Base-by-base conservation (phyloP, 2,329 filamentous ascomycete genomes). In the Zasmidium citrigriseum region DNA sequence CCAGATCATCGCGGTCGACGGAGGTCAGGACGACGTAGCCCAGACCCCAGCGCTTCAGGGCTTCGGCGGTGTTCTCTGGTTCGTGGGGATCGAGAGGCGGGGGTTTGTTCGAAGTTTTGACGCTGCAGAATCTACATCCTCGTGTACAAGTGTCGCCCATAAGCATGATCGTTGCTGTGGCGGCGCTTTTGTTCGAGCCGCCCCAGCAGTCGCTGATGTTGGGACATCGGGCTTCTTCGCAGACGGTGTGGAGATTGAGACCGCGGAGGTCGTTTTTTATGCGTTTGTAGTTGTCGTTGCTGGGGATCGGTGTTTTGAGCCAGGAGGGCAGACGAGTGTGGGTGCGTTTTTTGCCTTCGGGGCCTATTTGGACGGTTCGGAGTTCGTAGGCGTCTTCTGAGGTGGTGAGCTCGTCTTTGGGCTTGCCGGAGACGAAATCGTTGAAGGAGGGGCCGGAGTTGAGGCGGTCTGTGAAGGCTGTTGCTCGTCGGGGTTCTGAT, bases 161-260 rank as follows among this genome's bases (percentile, higher is more conserved):
- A 49, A 99, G 80, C 95, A 99, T 99, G 76, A 99, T 98, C 11
- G 95, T 99, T 2, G 95, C 95, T 27, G 95, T 99, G 3, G 95
- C 95, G 23, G 91, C 89, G 65, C 86, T 88, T 80, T 96, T 96
- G 74, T 89, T 86, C 72, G 83, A 86, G 29, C 95, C 95, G 61
- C 95, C 95, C 95, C 95, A 99, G 80, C 95, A 99, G 74, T 98
- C 93, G 63, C 89, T 92, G 61, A 99, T 96, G 76, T 99, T 99
- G 61, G 95, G 95, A 76, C 95, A 99, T 65, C 92, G 86, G 1
- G 95, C 95, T 79, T 99, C 95, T 78, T 99, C 95, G 76, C 95
- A 99, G 16, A 99, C 95, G 4, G 95, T 99, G 76, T 97, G 93
- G 57, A 99, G 81, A 58, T 90, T 89, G 60, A 99, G 78, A 0